These are phyloP conservation scores for Colletotrichum liaoningense DNA, from an alignment of 2,329 filamentous ascomycete genomes.

Conservation along the genomic window DNA sequence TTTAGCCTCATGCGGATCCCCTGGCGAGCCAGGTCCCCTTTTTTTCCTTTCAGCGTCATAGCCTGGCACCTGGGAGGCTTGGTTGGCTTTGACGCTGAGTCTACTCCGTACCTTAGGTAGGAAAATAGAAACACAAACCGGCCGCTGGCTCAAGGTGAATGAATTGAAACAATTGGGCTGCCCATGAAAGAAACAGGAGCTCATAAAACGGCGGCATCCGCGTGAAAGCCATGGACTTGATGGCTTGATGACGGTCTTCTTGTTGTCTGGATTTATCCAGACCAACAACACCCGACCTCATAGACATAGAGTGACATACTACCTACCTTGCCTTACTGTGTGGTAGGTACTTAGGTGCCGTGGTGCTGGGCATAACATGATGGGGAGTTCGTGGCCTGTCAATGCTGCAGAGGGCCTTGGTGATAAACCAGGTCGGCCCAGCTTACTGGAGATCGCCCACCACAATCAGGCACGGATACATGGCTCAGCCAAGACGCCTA, in stretches of 20 bases:
- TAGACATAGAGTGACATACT: background rate
- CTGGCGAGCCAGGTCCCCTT: conserved; percentile 7
- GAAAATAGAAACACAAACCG: background rate
- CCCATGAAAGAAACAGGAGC: conserved; percentile 2
- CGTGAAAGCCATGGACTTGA: conserved; percentile 3
- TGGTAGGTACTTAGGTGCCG: too few relatives aligned
- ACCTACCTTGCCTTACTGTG: too few relatives aligned
- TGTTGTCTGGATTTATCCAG: background rate
- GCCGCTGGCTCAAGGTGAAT: background rate
- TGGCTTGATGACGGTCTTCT: background rate
- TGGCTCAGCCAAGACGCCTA: conserved; percentile 9
- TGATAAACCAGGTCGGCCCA: background rate
- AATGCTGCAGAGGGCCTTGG: background rate
- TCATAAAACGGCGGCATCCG: conserved; percentile 17
- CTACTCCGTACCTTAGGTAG: background rate
- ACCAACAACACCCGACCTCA: background rate
- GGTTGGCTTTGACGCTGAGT: background rate
- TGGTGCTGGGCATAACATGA: background rate
- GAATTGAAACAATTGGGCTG: conserved; percentile 16
- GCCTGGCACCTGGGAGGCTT: background rate
- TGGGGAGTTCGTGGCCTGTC: background rate
- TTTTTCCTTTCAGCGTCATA: conserved; percentile 19
- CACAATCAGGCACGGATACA: background rate
- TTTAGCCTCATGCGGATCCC: conserved; percentile 32
- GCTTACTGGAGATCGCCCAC: background rate